A percentile compares a stretch with the other conserved stretches of the same genome.
phyloP scores from a whole-genome alignment of 305 asterid genomes.

The Solanum hybrid region DNA sequence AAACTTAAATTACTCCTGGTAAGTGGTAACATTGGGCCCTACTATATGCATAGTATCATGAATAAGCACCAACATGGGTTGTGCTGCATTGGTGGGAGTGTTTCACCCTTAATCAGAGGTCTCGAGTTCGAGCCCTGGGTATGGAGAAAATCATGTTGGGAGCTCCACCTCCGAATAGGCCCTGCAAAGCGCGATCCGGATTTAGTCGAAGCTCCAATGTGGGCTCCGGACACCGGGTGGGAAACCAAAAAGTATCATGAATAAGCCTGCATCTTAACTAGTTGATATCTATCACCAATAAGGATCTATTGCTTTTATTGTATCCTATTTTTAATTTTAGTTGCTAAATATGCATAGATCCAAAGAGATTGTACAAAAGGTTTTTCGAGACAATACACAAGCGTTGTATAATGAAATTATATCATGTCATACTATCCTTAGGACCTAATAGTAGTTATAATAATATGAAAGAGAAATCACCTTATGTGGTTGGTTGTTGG shows the following conservation, averaged over 20 bases:
- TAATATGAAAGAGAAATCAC: constrained; percentile 14
- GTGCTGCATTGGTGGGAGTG: too few relatives aligned
- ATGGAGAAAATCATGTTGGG: too few relatives aligned
- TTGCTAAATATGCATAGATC: background rate
- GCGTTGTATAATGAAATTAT: background rate
- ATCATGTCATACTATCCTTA: background rate
- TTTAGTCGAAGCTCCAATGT: too few relatives aligned
- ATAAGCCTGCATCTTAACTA: background rate
- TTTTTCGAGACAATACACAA: background rate
- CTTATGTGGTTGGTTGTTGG: constrained; percentile 32
- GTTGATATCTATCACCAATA: background rate
- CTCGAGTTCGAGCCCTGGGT: too few relatives aligned
- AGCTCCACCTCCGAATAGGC: too few relatives aligned
- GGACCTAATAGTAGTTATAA: background rate
- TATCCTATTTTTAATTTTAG: background rate
- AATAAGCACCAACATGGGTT: background rate
- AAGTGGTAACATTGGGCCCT: background rate
- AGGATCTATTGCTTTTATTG: background rate
- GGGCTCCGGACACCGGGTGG: too few relatives aligned
- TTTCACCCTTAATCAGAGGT: too few relatives aligned
- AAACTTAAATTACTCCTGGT: background rate
- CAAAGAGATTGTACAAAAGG: background rate
- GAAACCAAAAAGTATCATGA: background rate
- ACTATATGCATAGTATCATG: background rate
- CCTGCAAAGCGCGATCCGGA: too few relatives aligned